Evolutionary conservation across 306 rosid genomes (phyloP), one percentile per base, ranked within the genome.

Genomic region (Cicer chorassanicum): DNA sequence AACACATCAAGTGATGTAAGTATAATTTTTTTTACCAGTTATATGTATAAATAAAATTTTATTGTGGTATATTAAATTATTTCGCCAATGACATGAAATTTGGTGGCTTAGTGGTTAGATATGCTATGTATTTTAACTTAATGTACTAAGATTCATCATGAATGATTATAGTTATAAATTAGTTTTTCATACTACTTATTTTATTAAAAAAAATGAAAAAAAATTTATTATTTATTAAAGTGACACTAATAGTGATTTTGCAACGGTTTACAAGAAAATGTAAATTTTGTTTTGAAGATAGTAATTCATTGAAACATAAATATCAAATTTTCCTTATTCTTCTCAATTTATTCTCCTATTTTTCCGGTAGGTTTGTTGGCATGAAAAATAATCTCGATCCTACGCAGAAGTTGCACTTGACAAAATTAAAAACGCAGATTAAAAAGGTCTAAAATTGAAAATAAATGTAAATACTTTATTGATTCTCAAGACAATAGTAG

Each of bases 401-500:
- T 16, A 5, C 9, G 2, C 29, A 18, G n/a, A 24, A 2, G 34
- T 24, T 24, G 34, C 34, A 24, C 34, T 56, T 0, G 62, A n/a
- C 14, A 18, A 56, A 21, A 19, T 56, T 3, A 7, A 21, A 56
- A 11, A 54, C 3, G 1, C 21, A 21, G 11, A 11, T 13, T 0
- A 63, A 69, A 70, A 70, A 60, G 12, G 39, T 24, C 38, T 29
- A 7, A 4, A 14, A 13, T 21, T 14, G 49, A 51, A 59, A 39
- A 59, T 59, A 46, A 21, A 21, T 67, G 50, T 7, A 57, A 16
- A 57, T 57, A 1, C 21, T 67, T 76, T 55, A 55, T 54, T 75
- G 34, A 14, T 53, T 77, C 16, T 45, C 6, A 1, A 36, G 18
- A 18, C 21, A 64, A 13, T 5, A 18, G 9, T 36, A 38, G 38